phyloP scores from a whole-genome alignment of 2,329 filamentous ascomycete species.

The Penicillium decumbens region DNA sequence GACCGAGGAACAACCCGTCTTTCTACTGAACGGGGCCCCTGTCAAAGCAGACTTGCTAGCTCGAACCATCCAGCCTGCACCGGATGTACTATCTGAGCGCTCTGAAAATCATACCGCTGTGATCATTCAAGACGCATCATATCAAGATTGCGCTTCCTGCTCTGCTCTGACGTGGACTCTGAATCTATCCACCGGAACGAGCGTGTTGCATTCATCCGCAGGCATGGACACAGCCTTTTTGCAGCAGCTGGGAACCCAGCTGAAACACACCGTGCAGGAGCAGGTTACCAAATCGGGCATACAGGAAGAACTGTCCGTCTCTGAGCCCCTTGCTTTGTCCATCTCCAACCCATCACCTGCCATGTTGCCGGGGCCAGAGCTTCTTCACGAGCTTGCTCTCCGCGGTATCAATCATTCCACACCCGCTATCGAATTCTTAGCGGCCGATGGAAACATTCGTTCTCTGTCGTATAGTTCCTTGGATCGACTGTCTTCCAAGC shows the following conservation, averaged over 20 bases:
- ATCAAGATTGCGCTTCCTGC: neutral
- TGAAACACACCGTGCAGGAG: conserved; percentile 25
- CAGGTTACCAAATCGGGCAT: conserved; percentile 17
- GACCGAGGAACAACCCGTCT: conserved; percentile 31
- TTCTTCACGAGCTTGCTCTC: conserved; percentile 62
- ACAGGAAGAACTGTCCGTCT: conserved; percentile 6
- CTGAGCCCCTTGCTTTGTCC: conserved; percentile 40
- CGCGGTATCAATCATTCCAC: conserved; percentile 31
- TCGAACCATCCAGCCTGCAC: conserved; percentile 13
- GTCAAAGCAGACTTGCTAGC: conserved; percentile 25
- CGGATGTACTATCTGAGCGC: conserved; percentile 10
- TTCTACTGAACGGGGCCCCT: conserved; percentile 26
- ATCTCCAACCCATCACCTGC: conserved; percentile 56
- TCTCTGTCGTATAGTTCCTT: conserved; percentile 60
- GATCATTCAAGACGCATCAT: conserved; percentile 14
- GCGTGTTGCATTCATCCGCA: conserved; percentile 23
- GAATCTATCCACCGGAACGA: conserved; percentile 20
- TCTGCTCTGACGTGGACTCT: conserved; percentile 24
- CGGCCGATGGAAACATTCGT: conserved; percentile 44
- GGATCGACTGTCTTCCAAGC: conserved; percentile 52
- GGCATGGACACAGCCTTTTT: conserved; percentile 25
- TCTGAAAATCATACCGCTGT: conserved; percentile 24
- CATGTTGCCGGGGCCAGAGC: conserved; percentile 50
- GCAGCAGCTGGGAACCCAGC: conserved; percentile 28
- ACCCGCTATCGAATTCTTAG: conserved; percentile 62